These are phyloP conservation scores for Flueggea neowawraea DNA, from an alignment of 441 rosid species.

Conservation along the genomic window DNA sequence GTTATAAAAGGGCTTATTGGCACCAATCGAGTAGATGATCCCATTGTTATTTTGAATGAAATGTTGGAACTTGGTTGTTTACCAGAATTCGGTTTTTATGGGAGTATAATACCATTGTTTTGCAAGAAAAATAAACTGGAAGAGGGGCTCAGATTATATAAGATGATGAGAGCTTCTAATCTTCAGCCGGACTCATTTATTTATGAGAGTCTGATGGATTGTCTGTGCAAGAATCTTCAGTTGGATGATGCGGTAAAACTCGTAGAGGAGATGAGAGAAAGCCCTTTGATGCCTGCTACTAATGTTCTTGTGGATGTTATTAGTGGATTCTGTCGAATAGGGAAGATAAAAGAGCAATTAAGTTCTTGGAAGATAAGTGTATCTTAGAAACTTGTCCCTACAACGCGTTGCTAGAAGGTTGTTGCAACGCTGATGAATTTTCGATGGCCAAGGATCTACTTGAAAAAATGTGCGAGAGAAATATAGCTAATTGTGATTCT, in stretches of 20 bases:
- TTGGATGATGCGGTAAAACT: constrained; percentile 36
- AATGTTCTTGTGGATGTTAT: constrained; percentile 34
- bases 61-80: constrained; percentile 28
- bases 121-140: constrained; percentile 37
- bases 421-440: constrained; percentile 35
- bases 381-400: constrained; percentile 30
- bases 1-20: constrained; percentile 36
- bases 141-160: constrained; percentile 34
- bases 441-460: constrained; percentile 30
- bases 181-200: constrained; percentile 25
- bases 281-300: constrained; percentile 17
- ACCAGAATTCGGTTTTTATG: constrained; percentile 32
- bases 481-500: constrained; percentile 38
- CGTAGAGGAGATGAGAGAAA: constrained; percentile 39
- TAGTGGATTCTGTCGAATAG: constrained; percentile 32
- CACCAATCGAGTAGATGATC: constrained; percentile 27
- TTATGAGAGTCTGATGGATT: constrained; percentile 28
- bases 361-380: constrained; percentile 40
- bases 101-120: constrained; percentile 32
- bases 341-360: constrained; percentile 27
- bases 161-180: constrained; percentile 36
- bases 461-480: constrained; percentile 33
- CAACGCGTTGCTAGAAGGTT: constrained; percentile 46
- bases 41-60: constrained; percentile 31
- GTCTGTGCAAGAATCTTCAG: constrained; percentile 35